Percentiles rank a stretch among this genome's conserved stretches.
phyloP scores from a whole-genome alignment of 164 flowering plant species.

The Pachysandra terminalis region DNA sequence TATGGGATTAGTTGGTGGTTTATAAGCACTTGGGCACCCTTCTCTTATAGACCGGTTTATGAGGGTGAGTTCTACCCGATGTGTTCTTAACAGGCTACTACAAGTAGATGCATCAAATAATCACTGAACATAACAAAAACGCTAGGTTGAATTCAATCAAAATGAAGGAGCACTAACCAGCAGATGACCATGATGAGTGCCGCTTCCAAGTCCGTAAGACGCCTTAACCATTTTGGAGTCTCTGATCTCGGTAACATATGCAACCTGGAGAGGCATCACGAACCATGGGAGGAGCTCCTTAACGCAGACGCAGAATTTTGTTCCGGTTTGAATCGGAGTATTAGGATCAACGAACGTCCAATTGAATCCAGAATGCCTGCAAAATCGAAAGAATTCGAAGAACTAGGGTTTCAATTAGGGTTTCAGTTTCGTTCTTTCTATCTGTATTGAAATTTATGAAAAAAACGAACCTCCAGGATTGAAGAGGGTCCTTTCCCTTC shows the following conservation, averaged over 20 bases:
- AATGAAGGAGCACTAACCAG: slow-evolving; percentile 46
- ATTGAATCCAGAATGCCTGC: slow-evolving; percentile 77
- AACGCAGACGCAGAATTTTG: slow-evolving; percentile 73
- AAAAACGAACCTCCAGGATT: slow-evolving; percentile 53
- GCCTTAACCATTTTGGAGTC: slow-evolving; percentile 29
- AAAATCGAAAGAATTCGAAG: slow-evolving; percentile 9
- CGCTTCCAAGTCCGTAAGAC: slow-evolving; percentile 72
- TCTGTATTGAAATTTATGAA: not conserved
- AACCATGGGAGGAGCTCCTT: slow-evolving; percentile 81
- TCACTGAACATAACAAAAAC: too few species aligned
- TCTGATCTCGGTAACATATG: slow-evolving; percentile 50
- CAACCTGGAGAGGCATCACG: slow-evolving; percentile 82
- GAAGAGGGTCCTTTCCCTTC: slow-evolving; percentile 66
- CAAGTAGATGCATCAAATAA: too few species aligned
- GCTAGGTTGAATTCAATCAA: too few species aligned
- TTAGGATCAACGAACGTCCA: slow-evolving; percentile 91
- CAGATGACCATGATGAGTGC: slow-evolving; percentile 87
- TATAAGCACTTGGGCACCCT: too few species aligned
- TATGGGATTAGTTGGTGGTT: too few species aligned
- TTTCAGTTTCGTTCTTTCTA: not conserved
- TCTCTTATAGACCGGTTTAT: too few species aligned
- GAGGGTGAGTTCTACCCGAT: too few species aligned
- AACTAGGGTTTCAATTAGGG: not conserved
- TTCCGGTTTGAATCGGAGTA: slow-evolving; percentile 55
- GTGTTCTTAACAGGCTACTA: too few species aligned